Evolutionary conservation across 2,329 filamentous ascomycete genomes (phyloP).

Genomic region (Diaporthe batatas): DNA sequence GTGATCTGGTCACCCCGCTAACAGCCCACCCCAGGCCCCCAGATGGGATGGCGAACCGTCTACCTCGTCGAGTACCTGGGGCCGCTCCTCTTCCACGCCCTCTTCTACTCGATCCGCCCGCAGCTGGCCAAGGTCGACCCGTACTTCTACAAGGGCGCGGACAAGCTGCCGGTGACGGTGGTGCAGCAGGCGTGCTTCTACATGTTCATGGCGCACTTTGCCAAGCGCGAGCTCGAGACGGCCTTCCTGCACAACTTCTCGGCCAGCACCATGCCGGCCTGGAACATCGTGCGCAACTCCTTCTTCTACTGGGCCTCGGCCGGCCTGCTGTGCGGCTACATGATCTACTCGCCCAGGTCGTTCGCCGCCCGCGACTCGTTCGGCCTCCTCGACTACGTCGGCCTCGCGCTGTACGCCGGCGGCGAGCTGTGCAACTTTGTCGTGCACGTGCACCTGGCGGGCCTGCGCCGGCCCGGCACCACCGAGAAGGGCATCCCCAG

Average conservation of each 20-base stretch:
- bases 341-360: constrained; percentile 83
- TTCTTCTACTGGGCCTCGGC: constrained; percentile 92
- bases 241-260: constrained; percentile 96
- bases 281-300: constrained; percentile 95
- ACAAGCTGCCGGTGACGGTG: constrained; percentile 67
- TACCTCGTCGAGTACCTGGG: constrained; percentile 96
- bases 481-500: constrained; percentile 89
- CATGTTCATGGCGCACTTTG: constrained; percentile 85
- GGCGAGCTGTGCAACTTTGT: constrained; percentile 85
- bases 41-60: constrained; percentile 93
- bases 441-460: constrained; percentile 83
- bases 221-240: constrained; percentile 96
- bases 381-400: constrained; percentile 71
- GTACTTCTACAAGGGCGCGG: constrained; percentile 58
- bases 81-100: constrained; percentile 87
- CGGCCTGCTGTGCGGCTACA: constrained; percentile 85
- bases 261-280: constrained; percentile 89
- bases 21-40: constrained; percentile 71
- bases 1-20: neutral
- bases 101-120: constrained; percentile 79
- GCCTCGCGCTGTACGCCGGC: constrained; percentile 78
- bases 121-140: constrained; percentile 73
- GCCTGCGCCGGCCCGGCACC: constrained; percentile 81
- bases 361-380: constrained; percentile 69
- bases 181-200: constrained; percentile 80